phyloP scores from a whole-genome alignment of 768 basidiomycete species.

The Tephrocybe sp. region DNA sequence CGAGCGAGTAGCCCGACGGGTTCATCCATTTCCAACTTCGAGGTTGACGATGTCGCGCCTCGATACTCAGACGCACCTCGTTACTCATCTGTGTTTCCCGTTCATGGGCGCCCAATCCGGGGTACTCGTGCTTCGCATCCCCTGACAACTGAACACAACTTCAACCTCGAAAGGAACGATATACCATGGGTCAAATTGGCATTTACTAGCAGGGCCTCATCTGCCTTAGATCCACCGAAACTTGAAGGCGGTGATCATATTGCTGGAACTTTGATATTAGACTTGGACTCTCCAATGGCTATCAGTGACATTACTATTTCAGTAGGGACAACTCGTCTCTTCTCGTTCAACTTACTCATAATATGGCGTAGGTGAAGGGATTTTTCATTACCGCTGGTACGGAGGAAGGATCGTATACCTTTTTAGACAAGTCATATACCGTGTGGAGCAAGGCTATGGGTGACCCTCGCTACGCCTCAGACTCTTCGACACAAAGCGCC shows the following conservation, averaged over 20 bases:
- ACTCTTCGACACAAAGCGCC: constrained; percentile 9
- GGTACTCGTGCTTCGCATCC: constrained; percentile 7
- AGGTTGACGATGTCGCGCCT: not conserved
- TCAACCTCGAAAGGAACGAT: not conserved
- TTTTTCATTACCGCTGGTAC: constrained; percentile 28
- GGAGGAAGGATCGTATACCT: constrained; percentile 26
- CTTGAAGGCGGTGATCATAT: constrained; percentile 25
- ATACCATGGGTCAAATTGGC: constrained; percentile 26
- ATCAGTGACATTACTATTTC: constrained; percentile 28
- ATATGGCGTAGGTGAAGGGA: constrained; percentile 25
- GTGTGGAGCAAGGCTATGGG: constrained; percentile 33
- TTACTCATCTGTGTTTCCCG: constrained; percentile 13
- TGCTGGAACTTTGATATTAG: constrained; percentile 27
- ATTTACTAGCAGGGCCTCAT: constrained; percentile 23
- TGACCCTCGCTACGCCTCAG: constrained; percentile 27
- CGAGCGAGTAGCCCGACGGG: not conserved
- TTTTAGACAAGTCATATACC: constrained; percentile 27
- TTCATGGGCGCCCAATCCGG: constrained; percentile 12
- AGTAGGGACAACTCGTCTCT: constrained; percentile 18
- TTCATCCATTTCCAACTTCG: not conserved
- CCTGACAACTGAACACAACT: constrained; percentile 9
- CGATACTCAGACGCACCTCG: constrained; percentile 3
- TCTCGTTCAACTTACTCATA: not conserved
- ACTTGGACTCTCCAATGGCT: constrained; percentile 26
- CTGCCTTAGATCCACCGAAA: constrained; percentile 19